Conservation (phyloP, 2,329 filamentous ascomycete species). For the Aaosphaeria arxii region DNA sequence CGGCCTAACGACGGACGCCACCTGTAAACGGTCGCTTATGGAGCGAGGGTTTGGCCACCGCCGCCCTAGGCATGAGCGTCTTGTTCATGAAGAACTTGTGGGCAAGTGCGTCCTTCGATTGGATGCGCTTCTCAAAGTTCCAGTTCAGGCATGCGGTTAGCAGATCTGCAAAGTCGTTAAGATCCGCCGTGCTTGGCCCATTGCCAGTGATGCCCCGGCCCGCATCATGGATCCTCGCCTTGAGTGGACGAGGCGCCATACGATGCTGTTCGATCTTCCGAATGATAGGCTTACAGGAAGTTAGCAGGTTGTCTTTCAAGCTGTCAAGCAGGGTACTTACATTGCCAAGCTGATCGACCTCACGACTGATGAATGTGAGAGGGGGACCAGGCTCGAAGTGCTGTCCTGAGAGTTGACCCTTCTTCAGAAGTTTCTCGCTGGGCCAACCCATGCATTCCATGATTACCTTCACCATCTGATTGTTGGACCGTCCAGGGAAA, state of each 20-base stretch:
- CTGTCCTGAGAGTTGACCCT: constrained; percentile 83
- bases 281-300: constrained; percentile 57
- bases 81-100: constrained; percentile 74
- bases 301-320: neutral
- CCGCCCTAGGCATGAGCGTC: neutral
- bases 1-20: no score
- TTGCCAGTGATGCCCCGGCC: constrained; percentile 70
- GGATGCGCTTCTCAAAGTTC: constrained; percentile 90
- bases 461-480: constrained; percentile 94
- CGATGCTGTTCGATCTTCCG: constrained; percentile 62
- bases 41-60: neutral
- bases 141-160: constrained; percentile 84
- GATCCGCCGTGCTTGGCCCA: constrained; percentile 64
- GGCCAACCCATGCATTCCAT: constrained; percentile 95
- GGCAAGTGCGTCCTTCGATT: constrained; percentile 77
- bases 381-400: constrained; percentile 55
- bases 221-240: constrained; percentile 70
- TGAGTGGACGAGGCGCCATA: constrained; percentile 67
- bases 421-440: constrained; percentile 82
- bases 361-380: constrained; percentile 74
- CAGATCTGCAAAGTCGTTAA: constrained; percentile 81
- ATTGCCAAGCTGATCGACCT: constrained; percentile 57
- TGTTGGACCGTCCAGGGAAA: constrained; percentile 93
- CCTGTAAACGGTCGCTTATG: neutral
- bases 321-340: neutral